These are phyloP conservation scores for Penicillium sp. DNA, from an alignment of 2,329 filamentous ascomycete species.

Conservation along the genomic window DNA sequence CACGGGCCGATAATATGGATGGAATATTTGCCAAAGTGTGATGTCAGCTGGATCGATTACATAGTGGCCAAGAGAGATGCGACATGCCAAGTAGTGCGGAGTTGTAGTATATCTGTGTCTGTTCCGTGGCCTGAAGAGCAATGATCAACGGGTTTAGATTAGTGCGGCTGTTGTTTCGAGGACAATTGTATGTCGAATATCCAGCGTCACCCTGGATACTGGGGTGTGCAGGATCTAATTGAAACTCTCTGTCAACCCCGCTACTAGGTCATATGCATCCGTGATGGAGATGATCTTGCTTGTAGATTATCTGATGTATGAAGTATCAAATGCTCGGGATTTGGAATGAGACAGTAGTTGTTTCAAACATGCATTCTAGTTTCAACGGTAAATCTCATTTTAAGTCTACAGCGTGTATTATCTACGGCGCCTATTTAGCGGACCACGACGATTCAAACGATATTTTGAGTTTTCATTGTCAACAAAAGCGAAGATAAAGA, in stretches of 20 bases:
- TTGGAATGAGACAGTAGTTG: background rate
- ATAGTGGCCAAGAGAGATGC: constrained; percentile 19
- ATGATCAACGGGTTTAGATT: constrained; percentile 32
- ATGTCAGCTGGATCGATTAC: background rate
- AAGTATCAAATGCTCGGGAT: background rate
- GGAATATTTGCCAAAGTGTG: background rate
- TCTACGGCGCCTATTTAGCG: background rate
- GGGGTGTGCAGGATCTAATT: background rate
- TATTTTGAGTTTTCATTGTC: background rate
- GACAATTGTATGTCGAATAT: constrained; percentile 13
- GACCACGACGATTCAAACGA: background rate
- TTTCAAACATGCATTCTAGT: background rate
- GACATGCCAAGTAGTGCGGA: constrained; percentile 23
- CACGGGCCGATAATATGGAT: constrained; percentile 27
- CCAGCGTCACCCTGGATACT: background rate
- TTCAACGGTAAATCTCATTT: background rate
- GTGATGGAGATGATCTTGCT: background rate
- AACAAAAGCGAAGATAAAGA: background rate
- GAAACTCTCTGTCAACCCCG: background rate
- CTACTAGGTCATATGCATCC: background rate
- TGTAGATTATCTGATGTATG: background rate
- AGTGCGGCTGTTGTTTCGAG: constrained; percentile 25
- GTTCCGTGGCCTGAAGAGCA: constrained; percentile 36
- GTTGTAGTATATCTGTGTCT: constrained; percentile 15
- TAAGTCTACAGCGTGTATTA: background rate